Conservation (phyloP, 345 rosid genomes). For the Schrenkiella parvula region DNA sequence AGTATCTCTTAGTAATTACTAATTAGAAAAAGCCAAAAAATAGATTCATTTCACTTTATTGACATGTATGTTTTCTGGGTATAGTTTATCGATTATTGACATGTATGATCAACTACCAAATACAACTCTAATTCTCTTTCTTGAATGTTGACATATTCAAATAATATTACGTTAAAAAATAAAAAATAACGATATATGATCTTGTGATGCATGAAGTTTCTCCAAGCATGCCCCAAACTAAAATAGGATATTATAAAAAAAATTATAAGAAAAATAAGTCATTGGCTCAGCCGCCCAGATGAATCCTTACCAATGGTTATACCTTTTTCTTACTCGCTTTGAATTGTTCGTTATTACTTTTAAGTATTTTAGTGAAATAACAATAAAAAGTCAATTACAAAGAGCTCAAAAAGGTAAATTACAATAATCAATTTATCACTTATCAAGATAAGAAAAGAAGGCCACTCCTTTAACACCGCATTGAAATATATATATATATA, state of each 20-base stretch:
- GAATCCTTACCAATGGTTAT: constrained; percentile 18
- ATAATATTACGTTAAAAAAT: neutral
- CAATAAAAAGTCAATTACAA: constrained; percentile 13
- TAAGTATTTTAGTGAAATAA: neutral
- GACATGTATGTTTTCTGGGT: neutral
- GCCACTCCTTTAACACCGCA: constrained; percentile 13
- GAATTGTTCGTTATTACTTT: constrained; percentile 20
- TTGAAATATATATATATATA: neutral
- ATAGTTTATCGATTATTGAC: constrained; percentile 5
- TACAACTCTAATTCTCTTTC: neutral
- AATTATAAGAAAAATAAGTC: neutral
- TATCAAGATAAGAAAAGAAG: constrained; percentile 26
- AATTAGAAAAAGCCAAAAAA: too few species aligned
- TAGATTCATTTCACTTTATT: neutral
- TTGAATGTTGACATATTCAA: neutral
- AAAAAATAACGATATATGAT: neutral
- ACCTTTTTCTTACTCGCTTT: constrained; percentile 6
- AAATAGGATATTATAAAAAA: constrained; percentile 13
- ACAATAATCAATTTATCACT: constrained; percentile 11
- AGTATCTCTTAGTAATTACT: too few species aligned
- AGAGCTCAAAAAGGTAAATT: constrained; percentile 6
- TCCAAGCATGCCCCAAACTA: constrained; percentile 12
- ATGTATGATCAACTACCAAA: neutral
- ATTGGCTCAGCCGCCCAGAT: constrained; percentile 14
- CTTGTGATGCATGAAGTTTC: neutral